Evolutionary conservation across 2,329 filamentous ascomycete genomes (phyloP).

Genomic region (Diaporthe vaccinii): DNA sequence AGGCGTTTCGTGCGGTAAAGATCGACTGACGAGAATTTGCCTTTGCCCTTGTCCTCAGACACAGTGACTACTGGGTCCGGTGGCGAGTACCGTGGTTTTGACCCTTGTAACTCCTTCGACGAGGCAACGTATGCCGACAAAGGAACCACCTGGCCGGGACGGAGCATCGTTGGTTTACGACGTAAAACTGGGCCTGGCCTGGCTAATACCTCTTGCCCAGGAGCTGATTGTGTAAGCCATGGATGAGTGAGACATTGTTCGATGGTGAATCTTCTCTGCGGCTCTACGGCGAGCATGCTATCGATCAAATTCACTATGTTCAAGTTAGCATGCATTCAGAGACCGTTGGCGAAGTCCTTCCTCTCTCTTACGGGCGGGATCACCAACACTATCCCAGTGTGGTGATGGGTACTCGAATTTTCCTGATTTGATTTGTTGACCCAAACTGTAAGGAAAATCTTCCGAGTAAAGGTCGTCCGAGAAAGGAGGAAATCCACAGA

Average conservation of each 20-base stretch:
- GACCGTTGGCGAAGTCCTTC: no score
- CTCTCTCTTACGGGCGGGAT: conserved; percentile 74
- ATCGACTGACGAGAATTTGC: background rate
- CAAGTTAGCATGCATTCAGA: background rate
- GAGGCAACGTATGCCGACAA: background rate
- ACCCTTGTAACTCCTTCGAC: background rate
- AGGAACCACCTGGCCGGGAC: fast-evolving
- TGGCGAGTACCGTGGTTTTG: background rate
- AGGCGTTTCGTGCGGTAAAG: background rate
- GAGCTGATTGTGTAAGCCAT: conserved; percentile 73
- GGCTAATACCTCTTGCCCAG: background rate
- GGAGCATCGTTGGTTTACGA: background rate
- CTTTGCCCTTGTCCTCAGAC: background rate
- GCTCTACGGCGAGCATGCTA: conserved; percentile 90
- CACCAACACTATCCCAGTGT: conserved; percentile 92
- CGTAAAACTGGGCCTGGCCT: background rate
- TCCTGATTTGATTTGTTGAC: conserved; percentile 89
- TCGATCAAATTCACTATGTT: conserved; percentile 86
- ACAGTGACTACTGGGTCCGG: background rate
- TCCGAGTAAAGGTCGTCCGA: conserved; percentile 88
- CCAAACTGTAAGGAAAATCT: conserved; percentile 87
- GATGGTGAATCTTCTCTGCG: conserved; percentile 84
- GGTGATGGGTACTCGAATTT: conserved; percentile 96
- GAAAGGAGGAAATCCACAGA: conserved; percentile 96
- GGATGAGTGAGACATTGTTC: conserved; percentile 92